Evolutionary conservation across 164 flowering plant species (phyloP), one percentile per base, ranked within the genome.

Genomic region (Tetracentron sinense): DNA sequence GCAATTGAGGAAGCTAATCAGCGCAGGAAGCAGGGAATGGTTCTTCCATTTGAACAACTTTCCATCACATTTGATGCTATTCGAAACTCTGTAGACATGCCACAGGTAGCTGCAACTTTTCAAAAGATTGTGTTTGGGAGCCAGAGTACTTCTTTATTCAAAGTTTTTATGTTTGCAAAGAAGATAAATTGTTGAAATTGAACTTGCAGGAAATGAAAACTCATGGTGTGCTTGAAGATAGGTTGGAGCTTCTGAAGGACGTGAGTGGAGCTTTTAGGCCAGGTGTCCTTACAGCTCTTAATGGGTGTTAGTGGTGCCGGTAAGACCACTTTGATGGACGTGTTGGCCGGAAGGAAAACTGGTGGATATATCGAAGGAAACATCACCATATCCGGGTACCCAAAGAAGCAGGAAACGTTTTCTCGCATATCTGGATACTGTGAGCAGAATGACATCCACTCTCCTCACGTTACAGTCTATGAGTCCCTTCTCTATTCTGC

Each of bases 271-370:
- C 86, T 31, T 85, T 85, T 58, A 83, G 85, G 75, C 90, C 90
- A 10, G 88, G 90, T 30, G 85, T 85, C 55, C 81, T 85, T 19
- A 85, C 90, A 26, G 87, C 90, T 55, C 65, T 85, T n/a, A 6
- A 85, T 85, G 90, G 90, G 90, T 28, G 87, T 82, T 21, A 85
- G 87, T 42, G 90, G 90, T 51, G 90, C 90, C 48, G 90, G 90
- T 25, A 85, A 85, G 64, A 85, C 90, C 5, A 85, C 90, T 20
- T 60, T 85, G 52, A 80, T 85, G 85, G 90, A 85, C 66, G 90
- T 85, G 28, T 67, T 85, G 49, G 81, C 86, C 15, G 89, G 86
- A 20, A 72, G 89, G 59, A 85, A 85, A 66, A 82, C 86, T 7
- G 85, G 89, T 29, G 89, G 89, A 27, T 81, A 81, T 57, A 77